Evolutionary conservation across 208 protist species (phyloP).

Genomic region (Acanthamoeba castellanii): DNA sequence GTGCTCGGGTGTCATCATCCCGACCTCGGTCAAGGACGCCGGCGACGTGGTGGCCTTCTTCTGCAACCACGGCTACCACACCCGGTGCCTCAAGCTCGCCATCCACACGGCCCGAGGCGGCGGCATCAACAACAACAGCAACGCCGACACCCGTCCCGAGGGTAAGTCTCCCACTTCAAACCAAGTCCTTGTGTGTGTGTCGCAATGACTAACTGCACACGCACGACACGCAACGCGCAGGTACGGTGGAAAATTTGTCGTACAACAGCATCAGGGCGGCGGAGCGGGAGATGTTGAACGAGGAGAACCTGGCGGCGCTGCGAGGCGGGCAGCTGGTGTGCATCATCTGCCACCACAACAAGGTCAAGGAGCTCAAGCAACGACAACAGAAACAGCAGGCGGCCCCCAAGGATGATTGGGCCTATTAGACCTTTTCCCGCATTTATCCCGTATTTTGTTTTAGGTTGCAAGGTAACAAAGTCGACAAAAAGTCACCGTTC

Average conservation of each 20-base stretch:
- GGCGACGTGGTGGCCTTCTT: constrained; percentile 70
- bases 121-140: neutral
- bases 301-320: constrained; percentile 28
- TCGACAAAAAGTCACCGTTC: too few species aligned
- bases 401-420: constrained; percentile 12
- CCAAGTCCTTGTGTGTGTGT: neutral
- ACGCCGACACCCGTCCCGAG: neutral
- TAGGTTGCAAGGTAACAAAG: too few species aligned
- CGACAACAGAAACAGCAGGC: constrained; percentile 12
- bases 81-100: constrained; percentile 51
- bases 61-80: constrained; percentile 71
- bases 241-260: neutral
- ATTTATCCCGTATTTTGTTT: neutral
- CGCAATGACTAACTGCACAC: neutral
- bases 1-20: constrained; percentile 41
- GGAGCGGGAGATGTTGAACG: constrained; percentile 30
- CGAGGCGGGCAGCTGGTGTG: constrained; percentile 12
- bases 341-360: constrained; percentile 47
- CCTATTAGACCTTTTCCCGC: neutral
- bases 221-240: neutral
- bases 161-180: neutral
- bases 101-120: constrained; percentile 27
- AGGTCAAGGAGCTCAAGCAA: constrained; percentile 20
- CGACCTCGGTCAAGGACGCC: neutral
- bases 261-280: constrained; percentile 22